These are phyloP conservation scores for Fomitiporia mediterranea DNA, from an alignment of 1,284 basidiomycete genomes.

Conservation along the genomic window DNA sequence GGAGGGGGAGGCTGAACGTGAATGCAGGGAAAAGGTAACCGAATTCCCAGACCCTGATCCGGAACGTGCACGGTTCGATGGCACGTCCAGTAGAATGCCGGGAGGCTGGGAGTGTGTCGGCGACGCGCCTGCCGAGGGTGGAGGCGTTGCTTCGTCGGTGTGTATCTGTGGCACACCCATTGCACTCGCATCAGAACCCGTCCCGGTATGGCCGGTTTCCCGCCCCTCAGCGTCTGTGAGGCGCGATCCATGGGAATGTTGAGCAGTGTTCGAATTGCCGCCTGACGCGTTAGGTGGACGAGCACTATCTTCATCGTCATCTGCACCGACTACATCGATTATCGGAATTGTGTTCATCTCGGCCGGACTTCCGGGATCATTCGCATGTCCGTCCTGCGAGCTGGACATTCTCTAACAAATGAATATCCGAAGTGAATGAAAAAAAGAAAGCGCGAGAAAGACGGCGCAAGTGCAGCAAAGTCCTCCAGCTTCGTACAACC, in stretches of 20 bases:
- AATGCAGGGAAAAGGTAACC: conserved; percentile 12
- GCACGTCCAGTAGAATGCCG: conserved; percentile 16
- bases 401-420: neutral
- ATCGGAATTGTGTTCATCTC: conserved; percentile 9
- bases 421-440: neutral
- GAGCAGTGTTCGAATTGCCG: neutral
- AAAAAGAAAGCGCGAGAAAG: neutral
- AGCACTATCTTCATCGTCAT: conserved; percentile 8
- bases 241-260: conserved; percentile 3
- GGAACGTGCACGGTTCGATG: conserved; percentile 12
- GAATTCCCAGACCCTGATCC: conserved; percentile 14
- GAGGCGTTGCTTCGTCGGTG: conserved; percentile 8
- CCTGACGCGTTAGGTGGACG: neutral
- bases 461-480: neutral
- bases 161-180: neutral
- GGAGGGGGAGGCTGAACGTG: conserved; percentile 12
- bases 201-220: neutral
- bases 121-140: neutral
- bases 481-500: neutral
- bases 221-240: neutral
- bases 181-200: neutral
- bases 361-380: neutral
- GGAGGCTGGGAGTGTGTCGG: conserved; percentile 5
- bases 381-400: neutral
- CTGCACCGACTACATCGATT: conserved; percentile 15